Percentiles rank a stretch among this genome's conserved stretches.
Evolutionary conservation across 352 stramenopile genomes (phyloP).

Genomic region (Lagenidium giganteum): DNA sequence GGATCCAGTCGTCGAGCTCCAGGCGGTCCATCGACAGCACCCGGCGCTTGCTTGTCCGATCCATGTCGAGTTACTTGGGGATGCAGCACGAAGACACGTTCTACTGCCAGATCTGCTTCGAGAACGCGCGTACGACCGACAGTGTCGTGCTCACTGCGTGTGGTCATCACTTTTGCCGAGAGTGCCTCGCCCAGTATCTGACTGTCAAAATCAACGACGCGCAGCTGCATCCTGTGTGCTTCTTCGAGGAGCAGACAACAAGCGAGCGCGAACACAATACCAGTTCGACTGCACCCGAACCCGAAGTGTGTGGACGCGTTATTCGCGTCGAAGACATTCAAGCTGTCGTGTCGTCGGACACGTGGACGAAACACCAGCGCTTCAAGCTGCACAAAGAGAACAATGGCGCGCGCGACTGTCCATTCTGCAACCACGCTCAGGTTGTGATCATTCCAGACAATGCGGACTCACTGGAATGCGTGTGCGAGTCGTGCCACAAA

Average conservation of each 20-base stretch:
- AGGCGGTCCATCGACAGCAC: no score
- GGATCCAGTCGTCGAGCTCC: no score
- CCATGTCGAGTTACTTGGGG: conserved; percentile 43
- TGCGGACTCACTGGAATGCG: conserved; percentile 41
- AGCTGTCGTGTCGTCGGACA: conserved; percentile 30
- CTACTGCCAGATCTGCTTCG: conserved; percentile 73
- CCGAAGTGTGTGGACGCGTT: conserved; percentile 27
- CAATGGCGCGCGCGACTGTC: conserved; percentile 51
- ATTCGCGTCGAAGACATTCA: conserved; percentile 43
- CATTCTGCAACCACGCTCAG: conserved; percentile 56
- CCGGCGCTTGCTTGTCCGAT: no score
- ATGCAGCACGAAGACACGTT: conserved; percentile 65
- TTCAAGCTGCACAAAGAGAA: conserved; percentile 87
- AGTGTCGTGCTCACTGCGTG: conserved; percentile 34
- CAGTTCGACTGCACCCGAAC: neutral
- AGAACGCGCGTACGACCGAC: conserved; percentile 31
- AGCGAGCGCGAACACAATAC: neutral
- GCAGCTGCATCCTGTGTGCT: conserved; percentile 73
- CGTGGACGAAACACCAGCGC: conserved; percentile 77
- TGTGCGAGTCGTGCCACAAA: conserved; percentile 36
- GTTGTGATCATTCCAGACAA: conserved; percentile 46
- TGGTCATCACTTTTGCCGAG: conserved; percentile 50
- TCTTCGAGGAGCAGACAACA: no score
- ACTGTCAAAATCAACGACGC: conserved; percentile 65
- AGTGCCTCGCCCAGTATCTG: conserved; percentile 49